phyloP scores from a whole-genome alignment of 2,329 filamentous ascomycete genomes.

The Colletotrichum horii region DNA sequence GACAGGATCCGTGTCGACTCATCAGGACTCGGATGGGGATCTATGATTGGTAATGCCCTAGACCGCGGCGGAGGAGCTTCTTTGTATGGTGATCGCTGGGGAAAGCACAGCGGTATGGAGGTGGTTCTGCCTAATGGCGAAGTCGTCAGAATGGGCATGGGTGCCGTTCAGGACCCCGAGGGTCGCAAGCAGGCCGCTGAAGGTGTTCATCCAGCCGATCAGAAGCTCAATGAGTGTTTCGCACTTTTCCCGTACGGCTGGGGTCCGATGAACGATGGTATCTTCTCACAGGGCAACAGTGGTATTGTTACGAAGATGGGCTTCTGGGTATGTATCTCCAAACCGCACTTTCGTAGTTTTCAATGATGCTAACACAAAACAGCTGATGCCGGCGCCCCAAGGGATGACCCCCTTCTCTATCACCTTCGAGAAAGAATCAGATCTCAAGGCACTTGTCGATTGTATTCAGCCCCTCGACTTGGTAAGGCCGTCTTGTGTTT shows the following conservation, averaged over 20 bases:
- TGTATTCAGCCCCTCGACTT: conserved; percentile 1
- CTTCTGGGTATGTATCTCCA: conserved; percentile 30
- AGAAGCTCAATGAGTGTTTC: conserved; percentile 31
- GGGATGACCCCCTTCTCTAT: conserved; percentile 11
- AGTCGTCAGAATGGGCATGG: conserved; percentile 52
- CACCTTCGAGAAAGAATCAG: conserved; percentile 6
- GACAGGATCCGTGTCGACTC: conserved; percentile 47
- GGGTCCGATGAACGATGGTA: conserved; percentile 44
- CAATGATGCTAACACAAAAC: neutral
- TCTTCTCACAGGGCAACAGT: conserved; percentile 57
- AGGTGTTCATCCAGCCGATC: conserved; percentile 33
- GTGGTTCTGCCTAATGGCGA: conserved; percentile 50
- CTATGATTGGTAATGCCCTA: conserved; percentile 49
- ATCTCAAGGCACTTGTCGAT: neutral
- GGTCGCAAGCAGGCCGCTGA: conserved; percentile 26
- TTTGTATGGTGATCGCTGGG: conserved; percentile 34
- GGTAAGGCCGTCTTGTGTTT: neutral
- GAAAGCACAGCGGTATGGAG: conserved; percentile 44
- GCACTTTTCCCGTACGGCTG: conserved; percentile 43
- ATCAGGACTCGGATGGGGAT: conserved; percentile 45
- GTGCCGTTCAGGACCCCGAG: conserved; percentile 43
- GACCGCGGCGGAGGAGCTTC: conserved; percentile 53
- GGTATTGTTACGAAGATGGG: conserved; percentile 62
- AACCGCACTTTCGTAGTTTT: accelerated
- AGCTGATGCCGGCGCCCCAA: conserved; percentile 11